Evolutionary conservation across 306 rosid species (phyloP), one percentile per base, ranked within the genome.

Genomic region (Prunus mira): DNA sequence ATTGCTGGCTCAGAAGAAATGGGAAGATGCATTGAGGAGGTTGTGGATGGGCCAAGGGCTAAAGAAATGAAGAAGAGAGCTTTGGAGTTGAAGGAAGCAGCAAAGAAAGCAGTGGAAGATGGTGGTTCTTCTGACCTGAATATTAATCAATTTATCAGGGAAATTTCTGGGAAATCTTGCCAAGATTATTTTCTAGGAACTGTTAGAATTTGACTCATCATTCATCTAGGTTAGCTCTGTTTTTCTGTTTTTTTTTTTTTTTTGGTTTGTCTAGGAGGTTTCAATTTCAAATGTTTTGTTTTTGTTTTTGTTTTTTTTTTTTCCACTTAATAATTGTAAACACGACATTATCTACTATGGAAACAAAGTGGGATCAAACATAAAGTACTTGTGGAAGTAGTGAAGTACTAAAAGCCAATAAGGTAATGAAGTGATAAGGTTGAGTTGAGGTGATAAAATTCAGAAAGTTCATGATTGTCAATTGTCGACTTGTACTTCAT

Each of bases 111-210:
- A 0, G 77, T 88, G 15, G 64, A 67, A 7, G 79, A 62, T 2
- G 93, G 84, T 30, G 96, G 93, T 10, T 81, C 84, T 52, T 88
- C 96, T 67, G 76, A 79, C 12, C 64, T 27, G 8, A 83, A 84
- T 49, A 28, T 88, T n/a, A 71, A 79, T 14, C 9, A 24, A 3
- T 90, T 90, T 61, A 49, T 90, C 19, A 41, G 2, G n/a, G 84
- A 81, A 3, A 68, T 81, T 28, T 61, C 20, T 46, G 34, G 8
- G 18, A 52, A 73, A 75, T 72, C 32, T 62, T 62, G 41, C 9
- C 17, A 14, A 14, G 41, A 22, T 24, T 24, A 22, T 24, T 60
- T 24, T 24, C 11, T 60, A 1, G 65, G 34, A 60, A 60, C 12
- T 56, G 14, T 56, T 24, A 24, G 25, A 56, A 56, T 56, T 56